Conservation (phyloP, 23 red algal genomes). For the Agarophyton chilense region DNA sequence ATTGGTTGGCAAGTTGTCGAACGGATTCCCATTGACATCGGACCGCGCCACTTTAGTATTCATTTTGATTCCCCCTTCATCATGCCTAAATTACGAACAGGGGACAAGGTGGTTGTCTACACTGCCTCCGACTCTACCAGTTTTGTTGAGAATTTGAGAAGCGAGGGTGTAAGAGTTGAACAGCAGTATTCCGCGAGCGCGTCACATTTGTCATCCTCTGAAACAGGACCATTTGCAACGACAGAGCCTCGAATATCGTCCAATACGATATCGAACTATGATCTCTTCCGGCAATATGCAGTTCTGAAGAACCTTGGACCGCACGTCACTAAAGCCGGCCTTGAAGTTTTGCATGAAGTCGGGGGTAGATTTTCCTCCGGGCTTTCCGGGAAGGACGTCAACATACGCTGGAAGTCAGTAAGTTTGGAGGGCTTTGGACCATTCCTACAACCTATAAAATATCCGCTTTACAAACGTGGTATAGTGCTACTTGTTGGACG, state of each 20-base stretch:
- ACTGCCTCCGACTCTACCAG: neutral
- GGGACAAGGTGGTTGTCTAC: constrained; percentile 15
- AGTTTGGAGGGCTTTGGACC: constrained; percentile 66
- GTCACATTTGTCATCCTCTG: neutral
- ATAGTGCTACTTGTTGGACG: constrained; percentile 69
- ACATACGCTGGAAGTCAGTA: constrained; percentile 60
- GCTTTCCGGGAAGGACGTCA: constrained; percentile 36
- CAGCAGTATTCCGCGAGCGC: neutral
- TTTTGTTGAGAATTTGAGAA: constrained; percentile 24
- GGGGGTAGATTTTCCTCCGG: constrained; percentile 25
- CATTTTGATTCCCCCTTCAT: neutral
- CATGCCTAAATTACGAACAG: constrained; percentile 25
- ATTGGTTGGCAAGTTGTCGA: constrained; percentile 63
- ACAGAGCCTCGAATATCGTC: constrained; percentile 47
- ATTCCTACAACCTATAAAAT: constrained; percentile 55
- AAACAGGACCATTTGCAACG: constrained; percentile 14
- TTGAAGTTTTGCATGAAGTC: constrained; percentile 52
- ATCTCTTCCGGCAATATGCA: constrained; percentile 44
- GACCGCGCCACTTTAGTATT: constrained; percentile 70
- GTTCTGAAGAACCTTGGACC: constrained; percentile 24
- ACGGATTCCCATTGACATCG: constrained; percentile 71
- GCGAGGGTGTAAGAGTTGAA: constrained; percentile 51
- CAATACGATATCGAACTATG: constrained; percentile 36
- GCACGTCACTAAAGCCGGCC: constrained; percentile 16
- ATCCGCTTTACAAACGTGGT: constrained; percentile 65